Evolutionary conservation across 306 rosid species (phyloP).

Genomic region (Echinosophora koreensis): DNA sequence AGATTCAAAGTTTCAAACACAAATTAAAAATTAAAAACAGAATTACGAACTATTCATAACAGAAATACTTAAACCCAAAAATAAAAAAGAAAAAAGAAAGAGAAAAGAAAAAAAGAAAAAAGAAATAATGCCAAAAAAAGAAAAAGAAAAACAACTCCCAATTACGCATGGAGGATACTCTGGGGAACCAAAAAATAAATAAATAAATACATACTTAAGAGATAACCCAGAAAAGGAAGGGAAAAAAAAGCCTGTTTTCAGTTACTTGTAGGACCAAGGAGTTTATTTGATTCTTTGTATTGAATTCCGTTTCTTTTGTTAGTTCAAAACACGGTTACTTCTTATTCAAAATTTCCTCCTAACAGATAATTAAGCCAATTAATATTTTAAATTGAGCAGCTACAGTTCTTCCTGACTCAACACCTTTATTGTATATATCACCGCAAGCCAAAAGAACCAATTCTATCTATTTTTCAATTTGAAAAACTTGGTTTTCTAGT

Average conservation of each 20-base stretch:
- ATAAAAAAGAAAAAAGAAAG: too few relatives aligned
- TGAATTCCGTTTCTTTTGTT: background rate
- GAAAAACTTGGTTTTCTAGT: background rate
- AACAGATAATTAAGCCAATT: slow-evolving; percentile 48
- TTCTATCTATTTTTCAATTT: background rate
- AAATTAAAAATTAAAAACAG: too few relatives aligned
- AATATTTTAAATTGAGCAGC: slow-evolving; percentile 44
- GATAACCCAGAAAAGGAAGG: background rate
- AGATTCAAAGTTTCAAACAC: too few relatives aligned
- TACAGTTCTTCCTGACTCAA: slow-evolving; percentile 41
- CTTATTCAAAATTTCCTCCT: slow-evolving; percentile 45
- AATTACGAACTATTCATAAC: background rate
- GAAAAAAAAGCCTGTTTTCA: background rate
- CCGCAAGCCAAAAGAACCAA: slow-evolving; percentile 10
- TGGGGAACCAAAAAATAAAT: too few relatives aligned
- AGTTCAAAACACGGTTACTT: slow-evolving; percentile 36
- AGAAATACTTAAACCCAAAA: background rate
- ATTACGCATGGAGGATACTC: too few relatives aligned
- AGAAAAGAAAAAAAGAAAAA: too few relatives aligned
- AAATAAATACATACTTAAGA: slow-evolving; percentile 1
- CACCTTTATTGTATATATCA: slow-evolving; percentile 11
- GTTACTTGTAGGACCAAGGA: background rate
- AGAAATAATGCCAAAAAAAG: too few relatives aligned
- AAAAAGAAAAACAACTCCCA: too few relatives aligned
- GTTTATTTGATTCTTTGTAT: background rate